Conservation (phyloP, 139 green algal genomes). For the Micractinium conductrix region DNA sequence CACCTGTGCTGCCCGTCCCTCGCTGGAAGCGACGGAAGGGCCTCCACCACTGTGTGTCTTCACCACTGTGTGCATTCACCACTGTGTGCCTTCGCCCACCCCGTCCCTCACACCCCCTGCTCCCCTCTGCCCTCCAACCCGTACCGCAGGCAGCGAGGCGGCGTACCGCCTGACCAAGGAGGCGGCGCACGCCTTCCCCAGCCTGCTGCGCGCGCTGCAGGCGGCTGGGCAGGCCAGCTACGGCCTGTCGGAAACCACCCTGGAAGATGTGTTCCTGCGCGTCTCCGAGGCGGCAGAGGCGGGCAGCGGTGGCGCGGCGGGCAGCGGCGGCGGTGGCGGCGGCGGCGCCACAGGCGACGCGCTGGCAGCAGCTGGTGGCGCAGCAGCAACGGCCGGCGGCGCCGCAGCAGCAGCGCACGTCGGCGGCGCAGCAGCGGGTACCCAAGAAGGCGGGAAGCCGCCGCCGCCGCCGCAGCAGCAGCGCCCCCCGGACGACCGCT, state of each 20-base stretch:
- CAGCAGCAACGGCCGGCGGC: not conserved
- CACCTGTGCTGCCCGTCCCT: too few species aligned
- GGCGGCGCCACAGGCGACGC: not conserved
- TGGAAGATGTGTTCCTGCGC: slow-evolving; percentile 74
- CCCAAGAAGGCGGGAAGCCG: not conserved
- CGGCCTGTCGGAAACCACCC: slow-evolving; percentile 75
- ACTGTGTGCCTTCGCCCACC: too few species aligned
- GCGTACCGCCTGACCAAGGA: slow-evolving; percentile 62
- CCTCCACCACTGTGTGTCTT: too few species aligned
- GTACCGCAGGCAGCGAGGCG: slow-evolving; percentile 51
- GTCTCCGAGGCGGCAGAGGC: slow-evolving; percentile 18
- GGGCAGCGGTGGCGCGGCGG: not conserved
- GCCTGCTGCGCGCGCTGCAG: slow-evolving; percentile 56
- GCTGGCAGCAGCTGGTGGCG: not conserved
- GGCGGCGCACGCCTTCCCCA: slow-evolving; percentile 21
- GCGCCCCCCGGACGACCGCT: not conserved
- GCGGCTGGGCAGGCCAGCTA: slow-evolving; percentile 62
- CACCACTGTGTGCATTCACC: too few species aligned
- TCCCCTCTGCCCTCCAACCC: too few species aligned
- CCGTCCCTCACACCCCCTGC: too few species aligned
- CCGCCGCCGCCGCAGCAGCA: not conserved
- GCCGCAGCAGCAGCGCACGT: not conserved
- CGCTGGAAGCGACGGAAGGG: too few species aligned
- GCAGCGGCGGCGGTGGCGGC: not conserved
- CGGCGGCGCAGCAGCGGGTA: not conserved